phyloP scores from a whole-genome alignment of 2,329 filamentous ascomycete genomes.

The Alternaria solani region DNA sequence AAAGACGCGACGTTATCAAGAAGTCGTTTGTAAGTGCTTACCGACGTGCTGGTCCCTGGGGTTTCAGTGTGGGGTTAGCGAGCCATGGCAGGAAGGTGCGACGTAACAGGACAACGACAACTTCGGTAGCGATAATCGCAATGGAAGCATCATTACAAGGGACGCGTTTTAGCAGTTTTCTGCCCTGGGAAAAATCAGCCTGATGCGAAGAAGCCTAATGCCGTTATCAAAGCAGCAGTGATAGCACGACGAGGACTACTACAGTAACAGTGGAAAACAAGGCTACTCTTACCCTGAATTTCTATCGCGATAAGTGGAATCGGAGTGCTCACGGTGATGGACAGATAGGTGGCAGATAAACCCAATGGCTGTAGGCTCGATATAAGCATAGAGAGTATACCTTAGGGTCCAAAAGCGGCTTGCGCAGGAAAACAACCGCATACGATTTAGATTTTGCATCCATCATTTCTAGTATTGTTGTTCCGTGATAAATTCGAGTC shows the following conservation, averaged over 20 bases:
- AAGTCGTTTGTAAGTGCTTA: not conserved
- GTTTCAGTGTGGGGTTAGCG: slow-evolving; percentile 3
- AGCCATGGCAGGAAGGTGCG: not conserved
- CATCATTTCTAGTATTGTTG: not conserved
- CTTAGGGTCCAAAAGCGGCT: too few species aligned
- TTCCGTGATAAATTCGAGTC: not conserved
- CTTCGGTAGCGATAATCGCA: too few species aligned
- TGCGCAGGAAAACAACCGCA: not conserved
- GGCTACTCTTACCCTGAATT: too few species aligned
- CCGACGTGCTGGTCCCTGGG: not conserved
- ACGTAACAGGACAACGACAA: not conserved
- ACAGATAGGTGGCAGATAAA: too few species aligned
- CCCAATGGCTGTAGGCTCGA: not conserved
- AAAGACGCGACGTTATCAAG: not conserved
- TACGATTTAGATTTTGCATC: not conserved
- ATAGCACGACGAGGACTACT: too few species aligned
- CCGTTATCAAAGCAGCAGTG: too few species aligned
- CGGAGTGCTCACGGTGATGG: too few species aligned
- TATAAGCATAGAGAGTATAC: not conserved
- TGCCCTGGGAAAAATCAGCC: not conserved
- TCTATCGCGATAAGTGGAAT: too few species aligned
- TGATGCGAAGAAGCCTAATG: too few species aligned
- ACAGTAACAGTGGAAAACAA: too few species aligned
- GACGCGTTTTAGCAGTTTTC: not conserved
- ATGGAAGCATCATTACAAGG: too few species aligned